A percentile compares a stretch with the other conserved stretches of the same genome.
Evolutionary conservation across 2,329 filamentous ascomycete genomes (phyloP).

Genomic region (Aspergillus brasiliensis): DNA sequence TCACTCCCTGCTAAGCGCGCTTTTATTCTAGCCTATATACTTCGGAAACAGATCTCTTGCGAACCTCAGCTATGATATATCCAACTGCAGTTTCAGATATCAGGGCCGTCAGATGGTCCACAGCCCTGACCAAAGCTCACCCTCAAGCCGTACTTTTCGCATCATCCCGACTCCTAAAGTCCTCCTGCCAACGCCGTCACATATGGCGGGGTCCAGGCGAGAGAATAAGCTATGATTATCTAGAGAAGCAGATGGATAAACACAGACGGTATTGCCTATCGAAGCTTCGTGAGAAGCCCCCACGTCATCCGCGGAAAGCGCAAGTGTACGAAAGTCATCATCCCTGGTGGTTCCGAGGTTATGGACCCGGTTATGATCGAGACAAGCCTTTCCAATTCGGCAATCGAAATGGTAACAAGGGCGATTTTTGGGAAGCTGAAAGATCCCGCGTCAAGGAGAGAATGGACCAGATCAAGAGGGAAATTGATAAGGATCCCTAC

Average conservation of each 20-base stretch:
- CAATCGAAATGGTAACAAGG: background rate
- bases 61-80: background rate
- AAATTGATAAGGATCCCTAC: slow-evolving; percentile 41
- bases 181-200: slow-evolving; percentile 10
- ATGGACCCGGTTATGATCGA: slow-evolving; percentile 11
- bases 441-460: slow-evolving; percentile 27
- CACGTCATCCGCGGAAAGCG: slow-evolving; percentile 1
- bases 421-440: slow-evolving; percentile 26
- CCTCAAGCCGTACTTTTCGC: background rate
- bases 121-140: background rate
- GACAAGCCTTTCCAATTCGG: background rate
- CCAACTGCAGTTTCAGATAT: background rate
- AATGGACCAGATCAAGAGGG: slow-evolving; percentile 40
- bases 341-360: slow-evolving; percentile 21
- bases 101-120: background rate
- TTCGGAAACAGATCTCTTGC: background rate
- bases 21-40: background rate
- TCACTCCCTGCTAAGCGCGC: background rate
- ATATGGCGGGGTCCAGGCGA: slow-evolving; percentile 13
- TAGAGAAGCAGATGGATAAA: slow-evolving; percentile 5
- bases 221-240: background rate
- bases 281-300: background rate
- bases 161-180: background rate
- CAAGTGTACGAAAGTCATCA: slow-evolving; percentile 10
- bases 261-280: slow-evolving; percentile 2